phyloP scores from a whole-genome alignment of 768 basidiomycete genomes.

The Hericium alpestre region DNA sequence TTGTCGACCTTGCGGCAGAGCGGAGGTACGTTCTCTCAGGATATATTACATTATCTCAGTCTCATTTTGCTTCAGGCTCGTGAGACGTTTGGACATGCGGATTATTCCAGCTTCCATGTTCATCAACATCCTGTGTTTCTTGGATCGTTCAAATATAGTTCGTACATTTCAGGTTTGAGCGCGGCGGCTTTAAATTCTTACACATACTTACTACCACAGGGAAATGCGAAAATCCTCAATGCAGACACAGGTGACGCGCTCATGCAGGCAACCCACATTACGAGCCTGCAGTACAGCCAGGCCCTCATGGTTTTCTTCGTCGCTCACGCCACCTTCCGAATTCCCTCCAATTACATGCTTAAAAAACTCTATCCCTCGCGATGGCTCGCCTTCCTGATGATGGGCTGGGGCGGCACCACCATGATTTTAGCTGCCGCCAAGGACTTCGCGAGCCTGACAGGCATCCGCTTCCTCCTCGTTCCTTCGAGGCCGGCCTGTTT shows the following conservation, averaged over 20 bases:
- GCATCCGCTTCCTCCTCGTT: conserved; percentile 32
- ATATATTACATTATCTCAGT: neutral
- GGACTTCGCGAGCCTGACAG: conserved; percentile 28
- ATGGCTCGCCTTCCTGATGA: conserved; percentile 31
- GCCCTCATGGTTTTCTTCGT: conserved; percentile 30
- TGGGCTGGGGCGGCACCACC: conserved; percentile 28
- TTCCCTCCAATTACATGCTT: conserved; percentile 30
- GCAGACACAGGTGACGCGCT: conserved; percentile 22
- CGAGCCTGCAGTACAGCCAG: conserved; percentile 23
- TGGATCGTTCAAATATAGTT: conserved; percentile 20
- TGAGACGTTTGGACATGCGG: neutral
- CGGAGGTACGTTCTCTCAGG: neutral
- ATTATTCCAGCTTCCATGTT: neutral
- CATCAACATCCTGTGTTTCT: conserved; percentile 5
- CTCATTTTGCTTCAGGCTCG: neutral
- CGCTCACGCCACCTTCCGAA: conserved; percentile 30
- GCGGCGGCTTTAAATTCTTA: neutral
- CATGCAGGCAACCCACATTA: conserved; percentile 18
- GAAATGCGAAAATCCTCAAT: conserved; percentile 27
- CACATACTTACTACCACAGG: conserved; percentile 3
- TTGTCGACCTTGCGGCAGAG: neutral
- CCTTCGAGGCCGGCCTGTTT: conserved; percentile 32
- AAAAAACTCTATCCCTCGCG: conserved; percentile 27
- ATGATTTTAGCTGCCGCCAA: conserved; percentile 27
- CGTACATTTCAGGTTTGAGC: neutral